phyloP scores from a whole-genome alignment of 768 basidiomycete species.

The Suillus cothurnatus region DNA sequence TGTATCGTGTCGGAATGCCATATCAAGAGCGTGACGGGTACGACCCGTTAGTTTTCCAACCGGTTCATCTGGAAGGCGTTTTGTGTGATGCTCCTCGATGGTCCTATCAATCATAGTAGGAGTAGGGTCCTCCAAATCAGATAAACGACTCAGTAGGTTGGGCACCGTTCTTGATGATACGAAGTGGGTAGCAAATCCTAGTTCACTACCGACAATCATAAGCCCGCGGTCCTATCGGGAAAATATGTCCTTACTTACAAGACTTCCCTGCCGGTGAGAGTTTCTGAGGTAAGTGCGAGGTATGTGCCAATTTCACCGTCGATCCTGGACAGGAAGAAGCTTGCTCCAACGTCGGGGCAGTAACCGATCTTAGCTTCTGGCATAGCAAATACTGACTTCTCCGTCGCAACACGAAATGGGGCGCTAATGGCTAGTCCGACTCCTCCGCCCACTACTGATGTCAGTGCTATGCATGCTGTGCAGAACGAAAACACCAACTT shows the following conservation, averaged over 20 bases:
- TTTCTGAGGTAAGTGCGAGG: constrained; percentile 80
- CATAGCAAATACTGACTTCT: constrained; percentile 92
- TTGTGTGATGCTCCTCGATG: constrained; percentile 62
- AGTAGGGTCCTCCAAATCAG: constrained; percentile 39
- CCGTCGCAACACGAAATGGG: constrained; percentile 90
- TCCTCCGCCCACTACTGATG: constrained; percentile 85
- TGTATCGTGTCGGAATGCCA: constrained; percentile 69
- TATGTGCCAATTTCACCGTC: constrained; percentile 96
- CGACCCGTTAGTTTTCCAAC: constrained; percentile 56
- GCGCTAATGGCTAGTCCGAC: constrained; percentile 86
- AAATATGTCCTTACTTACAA: constrained; percentile 59
- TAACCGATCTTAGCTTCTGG: constrained; percentile 95
- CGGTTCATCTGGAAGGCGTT: constrained; percentile 60
- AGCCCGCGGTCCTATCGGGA: constrained; percentile 9
- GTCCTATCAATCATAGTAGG: constrained; percentile 63
- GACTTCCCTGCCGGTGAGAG: constrained; percentile 74
- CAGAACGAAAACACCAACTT: constrained; percentile 52
- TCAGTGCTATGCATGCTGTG: constrained; percentile 11
- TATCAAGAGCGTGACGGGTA: constrained; percentile 77
- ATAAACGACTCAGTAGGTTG: constrained; percentile 67
- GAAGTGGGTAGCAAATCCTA: constrained; percentile 93
- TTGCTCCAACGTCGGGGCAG: constrained; percentile 91
- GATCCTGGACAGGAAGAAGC: constrained; percentile 83
- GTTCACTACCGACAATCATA: constrained; percentile 56
- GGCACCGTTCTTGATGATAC: constrained; percentile 78